Evolutionary conservation across 768 basidiomycete species (phyloP).

Genomic region (Austroboletus eburneus): DNA sequence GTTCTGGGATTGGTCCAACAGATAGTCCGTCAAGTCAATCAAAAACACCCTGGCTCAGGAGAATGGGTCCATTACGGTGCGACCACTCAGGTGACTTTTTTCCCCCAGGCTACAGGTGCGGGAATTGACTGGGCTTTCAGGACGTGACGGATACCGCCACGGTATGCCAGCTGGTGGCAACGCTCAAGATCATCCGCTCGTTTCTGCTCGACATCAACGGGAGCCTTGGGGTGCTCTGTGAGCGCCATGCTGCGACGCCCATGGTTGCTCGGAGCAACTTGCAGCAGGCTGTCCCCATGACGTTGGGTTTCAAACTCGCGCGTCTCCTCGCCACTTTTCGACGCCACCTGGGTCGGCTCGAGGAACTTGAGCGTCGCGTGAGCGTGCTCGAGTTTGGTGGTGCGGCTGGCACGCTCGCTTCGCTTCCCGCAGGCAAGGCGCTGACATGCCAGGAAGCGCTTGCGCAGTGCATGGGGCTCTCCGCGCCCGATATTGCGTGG

Average conservation of each 20-base stretch:
- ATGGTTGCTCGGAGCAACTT: constrained; percentile 47
- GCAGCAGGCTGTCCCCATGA: constrained; percentile 46
- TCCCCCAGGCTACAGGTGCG: neutral
- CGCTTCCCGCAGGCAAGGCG: constrained; percentile 36
- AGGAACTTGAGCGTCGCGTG: constrained; percentile 35
- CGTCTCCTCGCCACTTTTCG: constrained; percentile 41
- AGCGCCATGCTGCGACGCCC: constrained; percentile 33
- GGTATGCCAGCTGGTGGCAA: constrained; percentile 39
- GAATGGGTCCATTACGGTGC: constrained; percentile 49
- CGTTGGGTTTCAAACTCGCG: constrained; percentile 45
- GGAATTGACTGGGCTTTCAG: constrained; percentile 18
- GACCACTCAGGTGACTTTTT: constrained; percentile 39
- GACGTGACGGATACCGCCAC: constrained; percentile 49
- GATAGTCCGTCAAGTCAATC: constrained; percentile 37
- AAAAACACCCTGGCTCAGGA: constrained; percentile 32
- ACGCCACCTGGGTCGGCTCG: constrained; percentile 36
- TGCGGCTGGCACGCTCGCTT: constrained; percentile 44
- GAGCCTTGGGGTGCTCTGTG: constrained; percentile 28
- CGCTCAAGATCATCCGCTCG: constrained; percentile 31
- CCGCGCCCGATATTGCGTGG: constrained; percentile 31
- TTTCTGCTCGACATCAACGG: constrained; percentile 29
- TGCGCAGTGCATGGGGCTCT: constrained; percentile 15
- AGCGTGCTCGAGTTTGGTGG: constrained; percentile 43
- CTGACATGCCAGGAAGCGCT: constrained; percentile 24
- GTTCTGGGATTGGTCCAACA: constrained; percentile 43